Percentiles rank a stretch among this genome's conserved stretches.
Evolutionary conservation across 148 eudicot species (phyloP).

Genomic region (Dysphania ambrosioides): DNA sequence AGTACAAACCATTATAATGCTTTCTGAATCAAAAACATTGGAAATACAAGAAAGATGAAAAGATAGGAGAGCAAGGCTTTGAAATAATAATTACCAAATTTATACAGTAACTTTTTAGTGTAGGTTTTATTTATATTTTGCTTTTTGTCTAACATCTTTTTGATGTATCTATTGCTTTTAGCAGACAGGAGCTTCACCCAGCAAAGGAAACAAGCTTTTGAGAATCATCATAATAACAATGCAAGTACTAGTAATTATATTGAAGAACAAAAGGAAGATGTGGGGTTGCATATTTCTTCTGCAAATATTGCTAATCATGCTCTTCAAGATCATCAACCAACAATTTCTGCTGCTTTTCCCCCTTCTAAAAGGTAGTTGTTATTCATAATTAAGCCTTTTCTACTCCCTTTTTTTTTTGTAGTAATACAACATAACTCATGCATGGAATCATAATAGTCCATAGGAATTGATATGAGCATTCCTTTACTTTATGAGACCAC

Average conservation of each 20-base stretch:
- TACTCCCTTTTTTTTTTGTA: no score
- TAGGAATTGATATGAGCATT: no score
- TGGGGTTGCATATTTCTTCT: conserved; percentile 28
- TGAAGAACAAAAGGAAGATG: conserved; percentile 16
- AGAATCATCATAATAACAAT: conserved; percentile 17
- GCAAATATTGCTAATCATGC: conserved; percentile 7
- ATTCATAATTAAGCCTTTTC: not conserved
- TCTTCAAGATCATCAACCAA: conserved; percentile 20
- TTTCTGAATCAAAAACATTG: not conserved
- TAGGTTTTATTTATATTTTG: not conserved
- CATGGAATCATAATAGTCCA: no score
- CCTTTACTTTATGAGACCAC: no score
- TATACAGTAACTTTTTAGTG: conserved; percentile 8
- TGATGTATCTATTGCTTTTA: conserved; percentile 12
- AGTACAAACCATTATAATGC: not conserved
- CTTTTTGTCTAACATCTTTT: conserved; percentile 23
- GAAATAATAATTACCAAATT: not conserved
- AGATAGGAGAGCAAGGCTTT: no score
- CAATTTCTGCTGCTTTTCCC: conserved; percentile 23
- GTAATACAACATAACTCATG: no score
- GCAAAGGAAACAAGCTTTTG: conserved; percentile 37
- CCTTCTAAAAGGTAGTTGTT: conserved; percentile 27
- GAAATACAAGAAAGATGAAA: not conserved
- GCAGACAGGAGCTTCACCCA: conserved; percentile 22
- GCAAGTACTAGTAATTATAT: conserved; percentile 11